Base-by-base conservation (phyloP, 805 yeast species). In the Metschnikowia noctiluminum region DNA sequence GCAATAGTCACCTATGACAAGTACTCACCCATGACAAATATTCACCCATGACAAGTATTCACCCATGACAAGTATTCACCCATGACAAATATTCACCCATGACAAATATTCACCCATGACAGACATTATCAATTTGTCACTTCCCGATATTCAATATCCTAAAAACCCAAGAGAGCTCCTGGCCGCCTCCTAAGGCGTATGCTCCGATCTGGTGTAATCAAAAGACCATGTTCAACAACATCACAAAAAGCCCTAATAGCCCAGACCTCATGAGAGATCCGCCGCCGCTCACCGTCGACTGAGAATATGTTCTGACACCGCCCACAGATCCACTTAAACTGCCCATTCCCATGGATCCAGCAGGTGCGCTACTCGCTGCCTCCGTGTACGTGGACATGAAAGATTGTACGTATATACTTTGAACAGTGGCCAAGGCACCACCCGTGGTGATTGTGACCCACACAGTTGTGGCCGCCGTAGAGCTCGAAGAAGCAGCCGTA, bases 271-370 rank as follows among this genome's bases (percentile, higher is more conserved):
- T 36, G n/a, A 43, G 42, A 12, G 27, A 36, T 6, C 55, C 58
- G 12, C 34, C 55, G 28, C 45, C 46, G 28, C 37, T 41, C 28
- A 68, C 49, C 7, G 74, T 69, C 27, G 64, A 57, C 38, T 56
- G 56, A 2, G 59, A 50, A 50, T 70, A 70, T 0, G 63, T 50
- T 48, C 71, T 62, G n/a, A 67, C 46, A 6, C 52, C 62, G 11
- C 73, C 74, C 31, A 67, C 64, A 6, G 53, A 30, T 7, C 68
- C 69, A 11, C 61, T 54, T 21, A 57, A 37, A 13, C 59, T 46
- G 11, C 72, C 74, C 39, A 70, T 46, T 1, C 74, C 74, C 32
- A 66, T 51, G 2, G 59, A 42, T 2, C 73, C 74, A 0, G 66
- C 56, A 21, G 57, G 41, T 8, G 54, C 65, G 4, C 56, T 51